A percentile compares a stretch with the other conserved stretches of the same genome.
Conservation (phyloP, 805 yeast species). For the Brettanomyces naardenensis region DNA sequence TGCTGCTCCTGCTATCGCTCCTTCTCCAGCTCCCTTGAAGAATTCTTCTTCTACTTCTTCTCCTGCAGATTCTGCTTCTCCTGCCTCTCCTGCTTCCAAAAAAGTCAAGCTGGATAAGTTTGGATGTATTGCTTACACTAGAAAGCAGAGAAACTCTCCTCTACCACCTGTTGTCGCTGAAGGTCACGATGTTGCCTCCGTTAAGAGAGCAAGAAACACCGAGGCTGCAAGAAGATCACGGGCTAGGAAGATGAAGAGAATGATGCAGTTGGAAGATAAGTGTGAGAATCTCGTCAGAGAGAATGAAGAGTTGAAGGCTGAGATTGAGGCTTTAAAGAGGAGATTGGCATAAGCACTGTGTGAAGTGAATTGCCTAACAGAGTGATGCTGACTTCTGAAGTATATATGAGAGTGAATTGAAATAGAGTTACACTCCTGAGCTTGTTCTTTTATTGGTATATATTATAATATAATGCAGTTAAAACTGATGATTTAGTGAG, state of each 20-base stretch:
- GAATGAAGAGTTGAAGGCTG: constrained; percentile 54
- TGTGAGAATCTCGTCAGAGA: constrained; percentile 57
- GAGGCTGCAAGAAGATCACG: constrained; percentile 95
- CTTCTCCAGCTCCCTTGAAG: constrained; percentile 3
- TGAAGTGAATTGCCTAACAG: no score
- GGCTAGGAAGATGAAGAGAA: constrained; percentile 86
- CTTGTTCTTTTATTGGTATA: no score
- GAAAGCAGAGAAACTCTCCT: constrained; percentile 69
- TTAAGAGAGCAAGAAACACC: constrained; percentile 94
- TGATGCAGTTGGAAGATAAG: constrained; percentile 71
- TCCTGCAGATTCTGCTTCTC: constrained; percentile 3
- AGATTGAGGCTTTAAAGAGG: constrained; percentile 44
- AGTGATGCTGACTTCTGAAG: no score
- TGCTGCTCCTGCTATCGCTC: background rate
- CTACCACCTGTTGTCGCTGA: constrained; percentile 61
- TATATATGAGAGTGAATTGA: no score
- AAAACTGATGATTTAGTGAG: no score
- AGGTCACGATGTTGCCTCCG: constrained; percentile 54
- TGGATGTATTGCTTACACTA: constrained; percentile 69
- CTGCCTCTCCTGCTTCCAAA: constrained; percentile 1
- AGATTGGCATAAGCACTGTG: constrained; percentile 31
- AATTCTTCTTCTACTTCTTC: constrained; percentile 9
- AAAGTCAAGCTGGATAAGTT: constrained; percentile 49
- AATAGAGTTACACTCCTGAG: no score
- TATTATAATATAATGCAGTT: no score